Base-by-base conservation (phyloP, 106 monocot genomes). In the Dendrobium chrysotoxum region DNA sequence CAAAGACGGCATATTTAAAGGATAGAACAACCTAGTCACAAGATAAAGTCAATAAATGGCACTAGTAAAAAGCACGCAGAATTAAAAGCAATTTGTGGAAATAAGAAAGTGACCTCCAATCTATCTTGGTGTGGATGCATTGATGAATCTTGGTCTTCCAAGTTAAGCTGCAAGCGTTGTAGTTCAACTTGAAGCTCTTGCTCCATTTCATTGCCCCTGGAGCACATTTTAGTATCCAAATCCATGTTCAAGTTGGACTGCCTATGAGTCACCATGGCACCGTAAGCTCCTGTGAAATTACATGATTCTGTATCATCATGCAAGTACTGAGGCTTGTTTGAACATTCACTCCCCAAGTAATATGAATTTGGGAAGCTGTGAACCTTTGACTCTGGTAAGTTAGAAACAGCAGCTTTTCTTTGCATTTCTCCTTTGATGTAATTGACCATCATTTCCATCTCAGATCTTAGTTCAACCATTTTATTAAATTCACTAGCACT, bases 171-270 rank as follows among this genome's bases (percentile, higher is more conserved):
- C 73, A 93, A 72, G 12, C 82, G 84, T 77, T 87, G 80, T 7
- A 93, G 81, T 84, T 96, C 96, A 3, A 76, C 82, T 79, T 93
- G 88, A 53, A 96, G 86, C 81, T 96, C 96, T 30, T 82, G 90
- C 85, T 96, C 96, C 72, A 93, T 78, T 66, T 84, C 80, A 78
- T 88, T 82, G 61, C 86, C 88, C 77, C 77, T 81, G 4, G 75
- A 50, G 41, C 77, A 76, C 25, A 72, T 55, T 40, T 76, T 67
- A 20, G 47, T 30, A 70, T 13, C 72, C 13, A 40, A 40, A 72
- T 15, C 54, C 15, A 20, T 66, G 31, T 42, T 53, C 38, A 41
- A 80, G 6, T 61, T 80, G 2, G 84, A 75, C 9, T 78, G 40
- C 6, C 53, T 25, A 58, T 71, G 81, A 72, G 65, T 40, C 40